phyloP scores from a whole-genome alignment of 1,284 basidiomycete genomes.

The Porodaedalea pini region DNA sequence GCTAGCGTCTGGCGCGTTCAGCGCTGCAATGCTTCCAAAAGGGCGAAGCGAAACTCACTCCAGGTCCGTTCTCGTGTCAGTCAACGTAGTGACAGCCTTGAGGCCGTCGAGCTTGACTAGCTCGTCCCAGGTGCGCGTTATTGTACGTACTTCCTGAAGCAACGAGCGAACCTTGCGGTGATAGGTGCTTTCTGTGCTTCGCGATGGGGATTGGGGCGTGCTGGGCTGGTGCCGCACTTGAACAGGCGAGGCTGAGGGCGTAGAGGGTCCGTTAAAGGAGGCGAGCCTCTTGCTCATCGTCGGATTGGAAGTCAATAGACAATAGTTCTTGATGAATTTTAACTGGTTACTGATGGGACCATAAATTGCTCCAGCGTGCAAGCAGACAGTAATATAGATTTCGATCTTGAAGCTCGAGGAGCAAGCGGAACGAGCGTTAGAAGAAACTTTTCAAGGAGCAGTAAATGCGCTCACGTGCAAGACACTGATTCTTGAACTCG shows the following conservation, averaged over 20 bases:
- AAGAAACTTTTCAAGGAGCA: neutral
- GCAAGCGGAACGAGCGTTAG: neutral
- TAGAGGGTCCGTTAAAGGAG: constrained; percentile 74
- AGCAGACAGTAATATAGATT: too few species aligned
- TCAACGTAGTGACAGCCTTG: constrained; percentile 56
- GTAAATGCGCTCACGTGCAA: constrained; percentile 13
- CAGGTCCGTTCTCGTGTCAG: constrained; percentile 72
- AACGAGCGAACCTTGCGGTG: constrained; percentile 65
- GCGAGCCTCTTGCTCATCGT: constrained; percentile 50
- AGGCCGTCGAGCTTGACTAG: constrained; percentile 72
- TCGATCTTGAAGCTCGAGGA: too few species aligned
- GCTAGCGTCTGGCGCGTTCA: constrained; percentile 34
- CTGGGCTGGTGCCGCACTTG: constrained; percentile 36
- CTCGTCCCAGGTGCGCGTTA: constrained; percentile 71
- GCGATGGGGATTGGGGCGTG: constrained; percentile 51
- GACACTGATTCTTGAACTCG: neutral
- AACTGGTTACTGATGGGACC: too few species aligned
- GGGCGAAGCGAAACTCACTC: constrained; percentile 48
- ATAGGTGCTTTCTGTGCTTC: constrained; percentile 58
- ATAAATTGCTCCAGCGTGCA: too few species aligned
- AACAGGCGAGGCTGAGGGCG: constrained; percentile 63
- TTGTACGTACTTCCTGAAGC: constrained; percentile 58
- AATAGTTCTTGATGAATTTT: too few species aligned
- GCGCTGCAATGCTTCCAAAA: neutral
- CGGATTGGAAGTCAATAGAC: too few species aligned